Evolutionary conservation across 2,329 filamentous ascomycete species (phyloP), one percentile per base, ranked within the genome.

Genomic region (Arthrobotrys sinensis): DNA sequence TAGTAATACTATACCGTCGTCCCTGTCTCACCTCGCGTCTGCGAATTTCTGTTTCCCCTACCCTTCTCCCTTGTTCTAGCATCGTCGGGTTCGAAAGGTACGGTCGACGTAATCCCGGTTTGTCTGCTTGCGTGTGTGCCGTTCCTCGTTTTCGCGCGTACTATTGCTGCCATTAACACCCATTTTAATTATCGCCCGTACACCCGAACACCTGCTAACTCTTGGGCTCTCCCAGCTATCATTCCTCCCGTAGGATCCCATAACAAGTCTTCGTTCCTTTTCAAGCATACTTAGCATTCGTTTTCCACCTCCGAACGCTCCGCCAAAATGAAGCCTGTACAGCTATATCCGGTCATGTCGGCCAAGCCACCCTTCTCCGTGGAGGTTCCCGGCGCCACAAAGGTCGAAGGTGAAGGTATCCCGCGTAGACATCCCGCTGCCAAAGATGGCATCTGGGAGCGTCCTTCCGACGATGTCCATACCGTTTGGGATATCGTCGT

Each of bases 401-500:
- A 91, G 81, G 88, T 92, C 79, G 87, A 91, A 4, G 93, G 93
- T 86, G 93, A 97, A 87, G 95, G 94, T 62, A 90, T 93, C 80
- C 93, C 94, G 45, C 91, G 93, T 81, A 89, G 93, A 76, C 90
- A 96, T 84, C 87, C 89, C 69, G 87, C 87, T 76, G 89, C 91
- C 80, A 92, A 92, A 84, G 88, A 96, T 81, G 90, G 88, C 64
- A 90, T 97, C 75, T 86, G 89, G 80, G 86, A 87, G 68, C 88
- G 86, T 8, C 92, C 93, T 3, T 87, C 89, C 67, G 88, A 91
- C 46, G 91, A 91, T 80, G 88, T 95, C 83, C 86, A 88, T 81
- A 97, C 93, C 68, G 89, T 93, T 81, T 96, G 90, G 85, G 92
- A 96, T 82, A 89, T 97, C 80, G 87, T 97, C 82, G 88, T 88